Conservation (phyloP, 2,329 filamentous ascomycete species). For the Acrocalymma vagum region DNA sequence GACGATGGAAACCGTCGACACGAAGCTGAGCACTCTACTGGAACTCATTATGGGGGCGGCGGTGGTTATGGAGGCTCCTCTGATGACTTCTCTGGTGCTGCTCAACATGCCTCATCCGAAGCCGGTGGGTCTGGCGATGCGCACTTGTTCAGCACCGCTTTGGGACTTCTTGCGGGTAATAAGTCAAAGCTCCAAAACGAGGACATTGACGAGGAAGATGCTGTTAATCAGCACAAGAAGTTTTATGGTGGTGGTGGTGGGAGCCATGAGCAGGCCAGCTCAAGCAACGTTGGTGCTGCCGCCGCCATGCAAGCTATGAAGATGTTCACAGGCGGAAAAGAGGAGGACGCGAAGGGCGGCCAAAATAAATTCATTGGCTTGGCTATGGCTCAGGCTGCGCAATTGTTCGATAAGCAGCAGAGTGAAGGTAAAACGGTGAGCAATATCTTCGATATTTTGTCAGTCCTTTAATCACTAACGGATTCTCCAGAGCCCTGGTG, state of each 20-base stretch:
- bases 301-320: constrained; percentile 85
- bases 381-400: constrained; percentile 87
- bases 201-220: constrained; percentile 70
- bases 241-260: constrained; percentile 67
- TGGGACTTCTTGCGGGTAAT: constrained; percentile 64
- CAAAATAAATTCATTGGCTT: constrained; percentile 85
- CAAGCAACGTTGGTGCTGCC: constrained; percentile 67
- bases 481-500: constrained; percentile 52
- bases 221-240: constrained; percentile 77
- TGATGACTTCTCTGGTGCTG: constrained; percentile 64
- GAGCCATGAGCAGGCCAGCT: constrained; percentile 53
- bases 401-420: constrained; percentile 73
- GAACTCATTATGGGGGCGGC: constrained; percentile 54
- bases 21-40: constrained; percentile 45
- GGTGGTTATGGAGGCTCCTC: constrained; percentile 48
- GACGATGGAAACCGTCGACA: no score
- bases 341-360: constrained; percentile 54
- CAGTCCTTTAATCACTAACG: constrained; percentile 54
- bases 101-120: constrained; percentile 64
- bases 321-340: constrained; percentile 71
- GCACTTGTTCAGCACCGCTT: constrained; percentile 64
- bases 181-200: constrained; percentile 59
- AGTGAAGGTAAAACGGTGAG: constrained; percentile 63
- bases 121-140: constrained; percentile 59
- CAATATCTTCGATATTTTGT: constrained; percentile 14